Evolutionary conservation across 2,329 filamentous ascomycete species (phyloP).

Genomic region (Penicillium sp.): DNA sequence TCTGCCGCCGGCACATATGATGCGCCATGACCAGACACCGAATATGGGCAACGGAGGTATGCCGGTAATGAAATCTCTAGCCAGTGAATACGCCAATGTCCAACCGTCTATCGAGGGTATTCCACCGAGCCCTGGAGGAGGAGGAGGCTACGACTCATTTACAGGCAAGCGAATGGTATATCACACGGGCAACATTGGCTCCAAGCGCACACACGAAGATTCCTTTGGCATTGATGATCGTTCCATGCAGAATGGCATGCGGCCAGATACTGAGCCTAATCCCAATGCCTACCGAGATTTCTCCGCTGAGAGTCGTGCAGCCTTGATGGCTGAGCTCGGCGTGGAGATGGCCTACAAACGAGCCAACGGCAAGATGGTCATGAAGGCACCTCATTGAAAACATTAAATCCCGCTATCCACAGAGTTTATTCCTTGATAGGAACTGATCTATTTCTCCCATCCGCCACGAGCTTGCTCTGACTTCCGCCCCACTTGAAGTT

Average conservation of each 20-base stretch:
- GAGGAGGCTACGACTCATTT: constrained; percentile 20
- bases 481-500: background rate
- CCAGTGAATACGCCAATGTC: constrained; percentile 29
- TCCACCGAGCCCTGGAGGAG: constrained; percentile 15
- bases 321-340: constrained; percentile 25
- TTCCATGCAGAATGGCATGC: constrained; percentile 46
- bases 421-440: background rate
- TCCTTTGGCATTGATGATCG: constrained; percentile 41
- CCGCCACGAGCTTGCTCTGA: background rate
- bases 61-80: constrained; percentile 38
- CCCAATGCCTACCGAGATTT: constrained; percentile 24
- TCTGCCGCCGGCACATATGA: constrained; percentile 27
- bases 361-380: constrained; percentile 35
- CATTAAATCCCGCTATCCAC: no score
- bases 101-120: constrained; percentile 26
- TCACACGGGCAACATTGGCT: constrained; percentile 27
- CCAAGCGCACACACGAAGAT: constrained; percentile 40
- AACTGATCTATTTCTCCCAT: background rate
- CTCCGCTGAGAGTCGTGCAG: constrained; percentile 25
- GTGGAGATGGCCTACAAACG: constrained; percentile 37
- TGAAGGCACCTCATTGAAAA: constrained; percentile 30
- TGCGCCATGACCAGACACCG: background rate
- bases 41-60: constrained; percentile 12
- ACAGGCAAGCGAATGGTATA: constrained; percentile 31
- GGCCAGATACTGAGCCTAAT: constrained; percentile 36